phyloP scores from a whole-genome alignment of 345 rosid genomes.

The Camelina sativa region DNA sequence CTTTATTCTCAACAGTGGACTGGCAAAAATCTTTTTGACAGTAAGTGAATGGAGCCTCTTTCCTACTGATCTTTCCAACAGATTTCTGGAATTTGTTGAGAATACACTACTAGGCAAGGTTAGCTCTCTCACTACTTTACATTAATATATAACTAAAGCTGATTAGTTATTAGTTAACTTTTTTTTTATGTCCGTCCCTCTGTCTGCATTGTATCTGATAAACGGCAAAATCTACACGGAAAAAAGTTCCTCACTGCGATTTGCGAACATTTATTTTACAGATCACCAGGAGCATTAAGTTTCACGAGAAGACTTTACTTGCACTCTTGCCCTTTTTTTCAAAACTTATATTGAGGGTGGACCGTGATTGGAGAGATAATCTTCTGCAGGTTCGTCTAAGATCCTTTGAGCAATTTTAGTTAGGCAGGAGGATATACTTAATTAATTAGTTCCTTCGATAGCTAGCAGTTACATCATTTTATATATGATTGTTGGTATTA shows the following conservation, averaged over 20 bases:
- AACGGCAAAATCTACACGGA: constrained; percentile 12
- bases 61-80: constrained; percentile 52
- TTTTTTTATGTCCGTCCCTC: constrained; percentile 2
- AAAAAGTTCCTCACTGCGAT: constrained; percentile 21
- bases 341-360: constrained; percentile 58
- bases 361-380: constrained; percentile 55
- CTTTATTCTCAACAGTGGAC: constrained; percentile 63
- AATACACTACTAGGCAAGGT: constrained; percentile 77
- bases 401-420: constrained; percentile 25
- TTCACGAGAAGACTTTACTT: constrained; percentile 55
- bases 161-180: constrained; percentile 2
- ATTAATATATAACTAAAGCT: not conserved
- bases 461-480: not conserved
- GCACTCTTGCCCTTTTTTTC: constrained; percentile 67
- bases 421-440: constrained; percentile 7
- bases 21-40: constrained; percentile 70
- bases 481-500: constrained; percentile 19
- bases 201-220: constrained; percentile 5
- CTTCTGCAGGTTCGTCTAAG: constrained; percentile 71
- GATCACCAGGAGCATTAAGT: constrained; percentile 50
- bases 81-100: constrained; percentile 65
- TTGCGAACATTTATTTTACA: constrained; percentile 44
- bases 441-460: constrained; percentile 4
- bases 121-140: constrained; percentile 31
- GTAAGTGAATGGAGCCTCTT: constrained; percentile 62